Conservation (phyloP, 2,329 filamentous ascomycete species). For the Exophiala spinifera region DNA sequence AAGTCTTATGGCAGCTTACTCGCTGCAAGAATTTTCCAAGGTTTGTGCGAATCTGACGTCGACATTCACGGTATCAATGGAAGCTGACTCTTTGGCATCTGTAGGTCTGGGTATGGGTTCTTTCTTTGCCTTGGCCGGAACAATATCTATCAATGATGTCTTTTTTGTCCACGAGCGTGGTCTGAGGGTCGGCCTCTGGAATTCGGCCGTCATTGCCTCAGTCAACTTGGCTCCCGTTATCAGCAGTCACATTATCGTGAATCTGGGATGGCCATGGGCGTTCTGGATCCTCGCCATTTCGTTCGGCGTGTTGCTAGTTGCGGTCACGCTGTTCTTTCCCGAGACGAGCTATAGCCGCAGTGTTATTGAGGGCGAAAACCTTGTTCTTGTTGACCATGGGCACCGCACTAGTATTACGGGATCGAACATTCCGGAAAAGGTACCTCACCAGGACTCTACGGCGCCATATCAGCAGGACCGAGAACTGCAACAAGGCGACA, state of each 20-base stretch:
- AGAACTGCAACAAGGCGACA: too few species aligned
- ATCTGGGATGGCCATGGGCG: neutral
- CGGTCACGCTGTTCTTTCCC: neutral
- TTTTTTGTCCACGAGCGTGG: constrained; percentile 29
- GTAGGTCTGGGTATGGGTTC: neutral
- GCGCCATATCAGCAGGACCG: too few species aligned
- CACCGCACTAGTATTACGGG: too few species aligned
- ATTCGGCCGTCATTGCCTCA: neutral
- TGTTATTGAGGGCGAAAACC: too few species aligned
- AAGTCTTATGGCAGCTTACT: neutral
- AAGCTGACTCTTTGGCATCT: too few species aligned
- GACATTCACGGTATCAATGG: too few species aligned
- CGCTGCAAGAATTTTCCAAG: neutral
- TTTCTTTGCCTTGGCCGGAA: constrained; percentile 21
- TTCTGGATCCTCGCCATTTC: neutral
- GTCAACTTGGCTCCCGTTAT: neutral
- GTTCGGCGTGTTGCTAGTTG: neutral
- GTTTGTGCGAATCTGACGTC: too few species aligned
- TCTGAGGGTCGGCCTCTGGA: too few species aligned
- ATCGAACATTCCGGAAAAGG: too few species aligned
- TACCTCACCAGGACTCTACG: too few species aligned
- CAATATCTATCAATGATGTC: too few species aligned
- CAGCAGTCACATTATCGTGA: neutral
- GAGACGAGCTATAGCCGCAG: neutral
- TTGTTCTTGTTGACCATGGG: too few species aligned